Percentiles rank a stretch among this genome's conserved stretches.
These are phyloP conservation scores for Peribolospora baueri DNA, from an alignment of 768 basidiomycete genomes.

Conservation along the genomic window DNA sequence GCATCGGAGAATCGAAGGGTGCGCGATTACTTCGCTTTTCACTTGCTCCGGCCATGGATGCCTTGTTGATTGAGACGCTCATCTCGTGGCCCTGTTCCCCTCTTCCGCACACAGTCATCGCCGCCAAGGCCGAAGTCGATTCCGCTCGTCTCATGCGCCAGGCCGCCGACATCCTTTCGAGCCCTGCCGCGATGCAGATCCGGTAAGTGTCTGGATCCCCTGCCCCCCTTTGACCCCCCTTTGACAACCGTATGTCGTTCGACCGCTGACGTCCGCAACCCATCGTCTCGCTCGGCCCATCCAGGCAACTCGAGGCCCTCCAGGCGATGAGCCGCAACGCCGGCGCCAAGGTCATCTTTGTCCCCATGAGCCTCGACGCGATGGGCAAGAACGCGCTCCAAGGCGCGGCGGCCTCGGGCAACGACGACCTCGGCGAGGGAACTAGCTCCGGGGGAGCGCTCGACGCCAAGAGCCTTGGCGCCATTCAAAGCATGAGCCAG, in stretches of 20 bases:
- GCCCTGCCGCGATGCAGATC: constrained; percentile 4
- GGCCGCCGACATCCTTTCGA: constrained; percentile 61
- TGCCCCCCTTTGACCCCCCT: background rate
- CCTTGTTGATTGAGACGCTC: background rate
- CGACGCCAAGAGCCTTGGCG: no score
- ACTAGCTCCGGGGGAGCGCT: no score
- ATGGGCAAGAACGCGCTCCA: no score
- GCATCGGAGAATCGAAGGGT: constrained; percentile 86
- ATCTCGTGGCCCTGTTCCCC: background rate
- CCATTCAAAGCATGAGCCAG: no score
- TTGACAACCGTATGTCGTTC: background rate
- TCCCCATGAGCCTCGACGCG: constrained; percentile 1
- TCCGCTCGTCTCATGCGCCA: constrained; percentile 86
- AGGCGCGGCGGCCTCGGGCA: no score
- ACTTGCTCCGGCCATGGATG: background rate
- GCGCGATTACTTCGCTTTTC: constrained; percentile 35
- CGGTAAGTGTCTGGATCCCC: background rate
- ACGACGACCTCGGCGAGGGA: no score
- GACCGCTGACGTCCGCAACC: constrained; percentile 3
- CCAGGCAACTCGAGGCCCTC: constrained; percentile 85
- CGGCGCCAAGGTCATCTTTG: constrained; percentile 53
- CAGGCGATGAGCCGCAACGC: constrained; percentile 82
- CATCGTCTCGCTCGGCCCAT: constrained; percentile 33
- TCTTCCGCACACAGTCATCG: background rate
- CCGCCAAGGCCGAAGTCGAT: constrained; percentile 38